phyloP scores from a whole-genome alignment of 345 rosid genomes.

The Lepidium aucheri region DNA sequence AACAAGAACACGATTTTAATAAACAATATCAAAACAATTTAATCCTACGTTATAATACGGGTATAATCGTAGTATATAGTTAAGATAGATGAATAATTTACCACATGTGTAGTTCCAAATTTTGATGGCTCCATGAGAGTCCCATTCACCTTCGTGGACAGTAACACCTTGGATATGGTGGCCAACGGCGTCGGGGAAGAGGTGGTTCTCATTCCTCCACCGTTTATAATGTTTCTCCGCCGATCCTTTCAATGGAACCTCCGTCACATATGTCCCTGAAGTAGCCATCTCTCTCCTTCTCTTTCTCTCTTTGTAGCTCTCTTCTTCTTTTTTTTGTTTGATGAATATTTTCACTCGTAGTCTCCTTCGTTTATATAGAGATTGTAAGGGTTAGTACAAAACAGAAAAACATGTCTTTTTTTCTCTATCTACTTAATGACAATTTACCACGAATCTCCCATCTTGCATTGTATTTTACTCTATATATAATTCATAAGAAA shows the following conservation, averaged over 20 bases:
- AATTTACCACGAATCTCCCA: neutral
- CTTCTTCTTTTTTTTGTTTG: neutral
- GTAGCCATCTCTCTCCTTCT: conserved; percentile 25
- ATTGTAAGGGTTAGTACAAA: neutral
- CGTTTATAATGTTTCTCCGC: conserved; percentile 28
- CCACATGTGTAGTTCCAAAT: conserved; percentile 31
- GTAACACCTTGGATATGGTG: conserved; percentile 28
- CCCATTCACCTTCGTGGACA: conserved; percentile 29
- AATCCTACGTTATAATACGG: too few species aligned
- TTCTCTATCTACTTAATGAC: neutral
- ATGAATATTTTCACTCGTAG: neutral
- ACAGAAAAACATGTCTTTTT: too few species aligned
- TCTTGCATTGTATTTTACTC: too few species aligned
- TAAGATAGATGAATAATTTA: neutral
- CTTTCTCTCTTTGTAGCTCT: neutral
- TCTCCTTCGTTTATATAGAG: conserved; percentile 18
- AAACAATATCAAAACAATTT: too few species aligned
- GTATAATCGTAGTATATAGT: too few species aligned
- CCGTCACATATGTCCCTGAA: conserved; percentile 28
- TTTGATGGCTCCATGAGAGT: conserved; percentile 30
- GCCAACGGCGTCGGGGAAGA: conserved; percentile 27
- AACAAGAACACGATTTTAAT: too few species aligned
- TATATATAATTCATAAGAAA: too few species aligned
- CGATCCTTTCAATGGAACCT: conserved; percentile 30
- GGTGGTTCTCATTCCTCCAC: conserved; percentile 27